Evolutionary conservation across 257 asterid species (phyloP), one percentile per base, ranked within the genome.

Genomic region (Thymus quinquecostatus): DNA sequence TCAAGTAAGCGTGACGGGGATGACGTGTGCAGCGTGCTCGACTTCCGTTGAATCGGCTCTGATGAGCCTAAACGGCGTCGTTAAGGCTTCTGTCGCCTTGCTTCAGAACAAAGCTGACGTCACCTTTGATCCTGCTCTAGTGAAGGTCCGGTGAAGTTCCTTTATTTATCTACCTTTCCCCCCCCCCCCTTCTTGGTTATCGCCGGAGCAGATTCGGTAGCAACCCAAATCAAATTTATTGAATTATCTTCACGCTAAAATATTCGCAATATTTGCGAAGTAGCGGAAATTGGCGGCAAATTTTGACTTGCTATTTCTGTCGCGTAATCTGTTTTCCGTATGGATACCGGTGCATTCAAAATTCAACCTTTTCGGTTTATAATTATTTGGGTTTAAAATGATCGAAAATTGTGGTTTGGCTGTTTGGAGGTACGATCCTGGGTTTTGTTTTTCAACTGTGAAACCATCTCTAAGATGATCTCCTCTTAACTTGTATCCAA

Each of bases 1-100:
- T 77, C 91, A 89, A 82, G 96, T 88, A 67, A 77, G 86, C 74
- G 96, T 95, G 8, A 85, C 84, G 51, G 99, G 99, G 82, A 95
- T 95, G 99, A 95, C 98, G 4, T 95, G 99, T 78, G 95, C 99
- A 2, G 98, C 99, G 30, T 95, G 99, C 84, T 89, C 97, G 3
- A 89, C 79, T 79, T 95, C 99, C 54, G 98, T 95, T 13, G 98
- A 92, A 80, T 86, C 88, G 73, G 98, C 97, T 77, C 85, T 95
- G 13, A 78, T 65, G 82, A 66, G 78, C 69, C 57, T 92, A 1
- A 70, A 82, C 75, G 99, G 99, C 73, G 98, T 92, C 71, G 89
- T 85, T 65, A 83, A 74, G 53, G 99, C 99, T 60, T 84, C 96
- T 53, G 99, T 95, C 32, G 98, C 96, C 38, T 83, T 92, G 87